A percentile compares a stretch with the other conserved stretches of the same genome.
phyloP scores from a whole-genome alignment of 495 filamentous ascomycete species.

The Penicillium bovifimosum region DNA sequence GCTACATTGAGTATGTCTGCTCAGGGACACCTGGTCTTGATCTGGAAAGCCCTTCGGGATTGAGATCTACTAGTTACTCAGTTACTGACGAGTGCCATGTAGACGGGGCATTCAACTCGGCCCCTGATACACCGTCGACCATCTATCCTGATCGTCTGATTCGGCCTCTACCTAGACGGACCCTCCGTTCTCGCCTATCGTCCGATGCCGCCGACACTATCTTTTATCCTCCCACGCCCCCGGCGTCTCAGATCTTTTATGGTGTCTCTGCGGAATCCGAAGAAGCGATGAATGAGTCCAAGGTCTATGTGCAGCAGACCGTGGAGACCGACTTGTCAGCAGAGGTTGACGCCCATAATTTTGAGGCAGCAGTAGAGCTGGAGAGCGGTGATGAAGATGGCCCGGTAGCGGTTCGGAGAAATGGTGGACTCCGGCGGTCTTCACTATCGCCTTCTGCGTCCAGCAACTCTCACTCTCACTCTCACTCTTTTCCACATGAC shows the following conservation, averaged over 20 bases:
- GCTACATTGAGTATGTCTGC: constrained; percentile 47
- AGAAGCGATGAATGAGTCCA: constrained; percentile 37
- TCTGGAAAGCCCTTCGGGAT: constrained; percentile 10
- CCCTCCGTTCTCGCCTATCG: constrained; percentile 77
- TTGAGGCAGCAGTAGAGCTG: constrained; percentile 37
- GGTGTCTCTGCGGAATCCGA: constrained; percentile 55
- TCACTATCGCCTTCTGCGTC: constrained; percentile 30
- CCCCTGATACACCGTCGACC: constrained; percentile 67
- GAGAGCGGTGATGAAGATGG: constrained; percentile 46
- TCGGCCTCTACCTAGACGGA: constrained; percentile 83
- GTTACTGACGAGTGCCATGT: constrained; percentile 40
- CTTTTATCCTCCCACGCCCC: constrained; percentile 67
- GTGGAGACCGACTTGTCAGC: constrained; percentile 42
- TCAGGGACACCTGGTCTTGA: constrained; percentile 17
- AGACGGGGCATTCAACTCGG: constrained; percentile 51
- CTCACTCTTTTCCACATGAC: not conserved
- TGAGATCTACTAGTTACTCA: constrained; percentile 29
- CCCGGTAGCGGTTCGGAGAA: constrained; percentile 42
- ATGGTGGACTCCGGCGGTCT: constrained; percentile 39
- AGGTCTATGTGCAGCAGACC: constrained; percentile 44
- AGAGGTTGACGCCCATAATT: constrained; percentile 39
- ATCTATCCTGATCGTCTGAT: constrained; percentile 86
- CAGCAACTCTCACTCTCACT: not conserved
- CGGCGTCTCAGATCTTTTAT: constrained; percentile 65
- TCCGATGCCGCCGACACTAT: constrained; percentile 78